phyloP scores from a whole-genome alignment of 2,329 filamentous ascomycete species.

The Arthroderma uncinatum region DNA sequence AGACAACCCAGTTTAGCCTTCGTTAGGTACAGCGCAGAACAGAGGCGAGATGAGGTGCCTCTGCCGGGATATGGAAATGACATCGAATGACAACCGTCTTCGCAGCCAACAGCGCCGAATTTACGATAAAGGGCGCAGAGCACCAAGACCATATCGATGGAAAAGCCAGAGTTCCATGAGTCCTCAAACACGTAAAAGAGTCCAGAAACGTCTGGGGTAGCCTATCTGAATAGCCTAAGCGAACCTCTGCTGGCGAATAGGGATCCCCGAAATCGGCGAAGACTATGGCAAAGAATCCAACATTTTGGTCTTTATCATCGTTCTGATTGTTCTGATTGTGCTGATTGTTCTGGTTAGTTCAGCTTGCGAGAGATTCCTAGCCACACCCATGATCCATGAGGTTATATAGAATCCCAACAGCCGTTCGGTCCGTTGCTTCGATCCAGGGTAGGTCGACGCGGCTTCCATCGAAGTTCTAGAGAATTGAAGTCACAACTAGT shows the following conservation, averaged over 20 bases:
- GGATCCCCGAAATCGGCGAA: not conserved
- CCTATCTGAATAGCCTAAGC: not conserved
- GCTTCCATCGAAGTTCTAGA: not conserved
- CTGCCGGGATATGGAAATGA: not conserved
- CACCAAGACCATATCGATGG: not conserved
- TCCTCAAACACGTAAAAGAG: too few species aligned
- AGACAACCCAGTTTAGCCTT: not conserved
- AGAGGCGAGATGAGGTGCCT: not conserved
- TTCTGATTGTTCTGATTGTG: not conserved
- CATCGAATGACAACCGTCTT: not conserved
- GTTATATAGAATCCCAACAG: not conserved
- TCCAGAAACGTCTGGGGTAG: not conserved
- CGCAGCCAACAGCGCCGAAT: not conserved
- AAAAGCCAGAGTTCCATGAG: not conserved
- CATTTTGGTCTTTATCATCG: not conserved
- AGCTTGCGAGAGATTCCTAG: not conserved
- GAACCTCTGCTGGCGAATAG: not conserved
- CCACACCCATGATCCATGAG: not conserved
- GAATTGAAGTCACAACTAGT: not conserved
- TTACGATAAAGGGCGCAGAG: not conserved
- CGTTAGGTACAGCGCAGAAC: not conserved
- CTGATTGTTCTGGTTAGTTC: too few species aligned
- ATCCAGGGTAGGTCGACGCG: not conserved
- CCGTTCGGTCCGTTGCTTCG: not conserved
- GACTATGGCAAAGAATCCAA: not conserved